Percentiles rank a stretch among this genome's conserved stretches.
These are phyloP conservation scores for Aspergillus sp. DNA, from an alignment of 2,329 filamentous ascomycete species.

Conservation along the genomic window DNA sequence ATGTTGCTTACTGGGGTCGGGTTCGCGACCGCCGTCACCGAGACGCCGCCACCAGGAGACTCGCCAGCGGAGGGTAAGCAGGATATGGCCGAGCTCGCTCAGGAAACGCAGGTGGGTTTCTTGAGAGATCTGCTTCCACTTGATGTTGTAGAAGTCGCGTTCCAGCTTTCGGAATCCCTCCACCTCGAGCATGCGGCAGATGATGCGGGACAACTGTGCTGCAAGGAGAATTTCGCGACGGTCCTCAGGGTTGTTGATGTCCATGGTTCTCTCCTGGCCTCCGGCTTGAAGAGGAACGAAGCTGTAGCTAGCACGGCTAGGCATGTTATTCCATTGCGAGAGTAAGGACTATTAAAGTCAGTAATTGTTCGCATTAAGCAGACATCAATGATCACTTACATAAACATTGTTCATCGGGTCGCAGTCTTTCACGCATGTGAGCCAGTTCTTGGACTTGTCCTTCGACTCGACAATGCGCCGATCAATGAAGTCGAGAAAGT, in stretches of 20 bases:
- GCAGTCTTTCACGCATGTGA: constrained; percentile 44
- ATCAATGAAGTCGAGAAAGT: constrained; percentile 48
- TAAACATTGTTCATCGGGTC: constrained; percentile 45
- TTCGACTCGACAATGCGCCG: constrained; percentile 47
- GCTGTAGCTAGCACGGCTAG: constrained; percentile 48
- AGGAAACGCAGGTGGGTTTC: constrained; percentile 46
- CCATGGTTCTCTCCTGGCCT: constrained; percentile 40
- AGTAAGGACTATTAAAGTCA: constrained; percentile 37
- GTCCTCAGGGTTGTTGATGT: constrained; percentile 40
- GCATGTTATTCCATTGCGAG: constrained; percentile 50
- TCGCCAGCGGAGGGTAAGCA: constrained; percentile 48
- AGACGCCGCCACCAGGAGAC: constrained; percentile 49
- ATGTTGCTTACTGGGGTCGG: constrained; percentile 41
- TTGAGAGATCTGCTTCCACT: constrained; percentile 47
- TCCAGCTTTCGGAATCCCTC: constrained; percentile 49
- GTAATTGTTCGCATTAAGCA: background rate
- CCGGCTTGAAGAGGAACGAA: constrained; percentile 37
- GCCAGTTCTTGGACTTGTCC: constrained; percentile 48
- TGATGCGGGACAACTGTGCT: constrained; percentile 48
- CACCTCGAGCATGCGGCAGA: constrained; percentile 51
- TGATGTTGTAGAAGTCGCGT: constrained; percentile 49
- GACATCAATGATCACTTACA: constrained; percentile 31
- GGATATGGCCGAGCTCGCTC: constrained; percentile 42
- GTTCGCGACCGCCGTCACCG: constrained; percentile 40
- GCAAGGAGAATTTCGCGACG: constrained; percentile 45